phyloP scores from a whole-genome alignment of 2,329 filamentous ascomycete species.

The Paraphaeosphaeria sporulosa region DNA sequence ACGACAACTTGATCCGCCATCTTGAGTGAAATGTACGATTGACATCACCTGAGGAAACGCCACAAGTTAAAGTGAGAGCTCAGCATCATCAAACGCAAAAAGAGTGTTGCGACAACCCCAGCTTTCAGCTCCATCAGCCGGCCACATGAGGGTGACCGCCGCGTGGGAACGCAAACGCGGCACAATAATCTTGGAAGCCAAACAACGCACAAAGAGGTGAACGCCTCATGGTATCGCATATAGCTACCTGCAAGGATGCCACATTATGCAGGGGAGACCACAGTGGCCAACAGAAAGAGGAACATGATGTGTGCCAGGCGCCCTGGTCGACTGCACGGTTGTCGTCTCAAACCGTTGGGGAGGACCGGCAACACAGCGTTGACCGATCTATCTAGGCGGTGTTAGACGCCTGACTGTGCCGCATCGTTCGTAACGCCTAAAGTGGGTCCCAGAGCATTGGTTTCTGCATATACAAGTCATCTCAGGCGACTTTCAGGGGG shows the following conservation, averaged over 20 bases:
- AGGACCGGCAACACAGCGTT: neutral
- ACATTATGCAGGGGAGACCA: neutral
- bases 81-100: neutral
- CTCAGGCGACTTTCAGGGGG: too few species aligned
- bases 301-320: neutral
- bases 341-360: neutral
- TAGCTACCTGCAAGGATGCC: neutral
- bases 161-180: neutral
- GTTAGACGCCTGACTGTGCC: neutral
- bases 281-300: neutral
- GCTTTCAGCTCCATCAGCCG: neutral
- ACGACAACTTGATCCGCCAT: slow-evolving; percentile 24
- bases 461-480: neutral
- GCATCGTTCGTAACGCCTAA: slow-evolving; percentile 3
- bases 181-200: neutral
- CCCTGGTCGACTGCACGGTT: neutral
- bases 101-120: neutral
- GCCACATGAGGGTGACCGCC: neutral
- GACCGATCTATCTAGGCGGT: neutral
- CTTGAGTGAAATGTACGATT: neutral
- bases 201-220: neutral
- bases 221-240: neutral
- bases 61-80: neutral
- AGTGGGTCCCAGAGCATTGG: neutral
- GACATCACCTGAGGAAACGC: neutral